Evolutionary conservation across 208 protist genomes (phyloP).

Genomic region (Leishmania mexicana): DNA sequence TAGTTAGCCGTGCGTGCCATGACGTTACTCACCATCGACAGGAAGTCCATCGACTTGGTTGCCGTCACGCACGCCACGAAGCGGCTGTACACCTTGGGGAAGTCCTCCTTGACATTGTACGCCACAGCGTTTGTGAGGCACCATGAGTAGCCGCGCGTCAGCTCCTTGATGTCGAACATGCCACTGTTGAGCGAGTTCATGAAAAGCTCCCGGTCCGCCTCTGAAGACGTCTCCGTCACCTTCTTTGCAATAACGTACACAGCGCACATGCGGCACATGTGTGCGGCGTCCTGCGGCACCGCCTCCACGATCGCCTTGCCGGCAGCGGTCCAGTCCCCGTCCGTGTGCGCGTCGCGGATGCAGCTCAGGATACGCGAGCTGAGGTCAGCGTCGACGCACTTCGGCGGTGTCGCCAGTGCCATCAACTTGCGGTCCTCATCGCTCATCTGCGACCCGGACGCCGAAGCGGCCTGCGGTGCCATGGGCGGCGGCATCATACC

Average conservation of each 20-base stretch:
- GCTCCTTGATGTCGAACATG: conserved; percentile 59
- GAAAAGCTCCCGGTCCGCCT: conserved; percentile 60
- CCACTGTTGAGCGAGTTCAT: conserved; percentile 41
- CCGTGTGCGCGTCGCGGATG: conserved; percentile 59
- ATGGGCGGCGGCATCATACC: conserved; percentile 13
- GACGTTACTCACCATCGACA: conserved; percentile 61
- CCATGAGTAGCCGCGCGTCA: conserved; percentile 81
- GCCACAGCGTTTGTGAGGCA: conserved; percentile 71
- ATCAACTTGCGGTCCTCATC: conserved; percentile 76
- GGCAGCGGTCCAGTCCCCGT: conserved; percentile 52
- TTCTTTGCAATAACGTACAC: conserved; percentile 71
- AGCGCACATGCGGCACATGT: conserved; percentile 58
- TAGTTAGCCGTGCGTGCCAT: conserved; percentile 85
- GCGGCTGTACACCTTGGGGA: conserved; percentile 61
- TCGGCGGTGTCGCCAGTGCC: conserved; percentile 65
- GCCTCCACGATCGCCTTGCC: conserved; percentile 38
- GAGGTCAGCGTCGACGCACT: conserved; percentile 56
- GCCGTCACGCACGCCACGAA: conserved; percentile 54
- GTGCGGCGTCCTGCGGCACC: conserved; percentile 47
- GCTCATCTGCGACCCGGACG: conserved; percentile 25
- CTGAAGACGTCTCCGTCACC: conserved; percentile 41
- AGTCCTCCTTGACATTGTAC: conserved; percentile 66
- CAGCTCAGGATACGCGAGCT: conserved; percentile 54
- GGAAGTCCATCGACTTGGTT: conserved; percentile 54
- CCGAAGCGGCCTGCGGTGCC: conserved; percentile 10